phyloP scores from a whole-genome alignment of 495 filamentous ascomycete genomes.

The Aspergillus olivimuriae region DNA sequence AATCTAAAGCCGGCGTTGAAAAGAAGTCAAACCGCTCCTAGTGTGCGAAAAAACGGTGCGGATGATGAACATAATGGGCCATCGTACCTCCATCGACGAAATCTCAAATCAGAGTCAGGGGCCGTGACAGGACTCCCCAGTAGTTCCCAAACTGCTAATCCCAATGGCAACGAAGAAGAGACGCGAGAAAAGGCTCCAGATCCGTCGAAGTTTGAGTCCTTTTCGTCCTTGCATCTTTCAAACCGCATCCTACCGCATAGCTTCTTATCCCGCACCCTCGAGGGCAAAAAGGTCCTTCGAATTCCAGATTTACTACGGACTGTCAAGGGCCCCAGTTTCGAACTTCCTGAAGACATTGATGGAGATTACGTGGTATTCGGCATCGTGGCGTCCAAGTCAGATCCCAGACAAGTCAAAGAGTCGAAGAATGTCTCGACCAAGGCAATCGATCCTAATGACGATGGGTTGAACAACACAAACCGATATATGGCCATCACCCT shows the following conservation, averaged over 20 bases:
- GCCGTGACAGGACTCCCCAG: conserved; percentile 13
- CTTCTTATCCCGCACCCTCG: conserved; percentile 65
- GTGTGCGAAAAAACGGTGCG: conserved; percentile 24
- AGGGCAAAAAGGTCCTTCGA: conserved; percentile 66
- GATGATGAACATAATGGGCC: conserved; percentile 11
- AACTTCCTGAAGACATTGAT: conserved; percentile 79
- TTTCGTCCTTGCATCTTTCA: conserved; percentile 76
- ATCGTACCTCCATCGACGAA: conserved; percentile 18
- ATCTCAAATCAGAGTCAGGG: conserved; percentile 26
- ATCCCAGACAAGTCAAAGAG: conserved; percentile 62
- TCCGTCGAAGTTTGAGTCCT: conserved; percentile 66
- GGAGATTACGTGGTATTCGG: conserved; percentile 83
- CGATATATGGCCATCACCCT: conserved; percentile 91
- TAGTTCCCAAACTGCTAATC: conserved; percentile 10
- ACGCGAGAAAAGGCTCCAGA: conserved; percentile 23
- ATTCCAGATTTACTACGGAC: conserved; percentile 77
- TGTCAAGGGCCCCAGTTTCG: conserved; percentile 78
- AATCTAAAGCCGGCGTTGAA: conserved; percentile 25
- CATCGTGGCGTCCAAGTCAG: conserved; percentile 80
- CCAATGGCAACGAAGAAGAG: conserved; percentile 6
- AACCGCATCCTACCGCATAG: conserved; percentile 81
- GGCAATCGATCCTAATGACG: conserved; percentile 42
- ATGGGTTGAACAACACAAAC: conserved; percentile 49
- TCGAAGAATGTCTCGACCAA: conserved; percentile 36
- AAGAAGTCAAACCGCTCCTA: conserved; percentile 50